phyloP scores from a whole-genome alignment of 2,329 filamentous ascomycete species.

The Setomelanomma holmii region DNA sequence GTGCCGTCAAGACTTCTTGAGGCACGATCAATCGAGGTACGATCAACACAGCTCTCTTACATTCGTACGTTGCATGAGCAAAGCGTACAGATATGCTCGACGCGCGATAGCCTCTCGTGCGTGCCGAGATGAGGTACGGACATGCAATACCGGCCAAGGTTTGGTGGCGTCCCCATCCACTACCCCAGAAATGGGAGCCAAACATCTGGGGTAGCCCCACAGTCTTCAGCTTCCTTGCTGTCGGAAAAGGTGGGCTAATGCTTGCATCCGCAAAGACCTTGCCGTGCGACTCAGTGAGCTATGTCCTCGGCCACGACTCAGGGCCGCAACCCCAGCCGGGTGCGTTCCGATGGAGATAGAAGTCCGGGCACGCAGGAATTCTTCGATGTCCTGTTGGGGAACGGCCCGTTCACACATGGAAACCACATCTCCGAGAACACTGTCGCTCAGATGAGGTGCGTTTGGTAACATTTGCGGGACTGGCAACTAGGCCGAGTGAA shows the following conservation, averaged over 20 bases:
- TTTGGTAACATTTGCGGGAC: background rate
- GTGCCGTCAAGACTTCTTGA: background rate
- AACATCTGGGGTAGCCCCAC: background rate
- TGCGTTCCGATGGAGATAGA: background rate
- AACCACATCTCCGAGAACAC: background rate
- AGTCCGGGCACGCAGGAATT: background rate
- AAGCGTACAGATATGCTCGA: background rate
- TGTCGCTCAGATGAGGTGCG: background rate
- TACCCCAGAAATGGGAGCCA: background rate
- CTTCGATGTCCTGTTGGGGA: background rate
- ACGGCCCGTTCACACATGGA: background rate
- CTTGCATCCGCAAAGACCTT: background rate
- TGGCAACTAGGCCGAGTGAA: background rate
- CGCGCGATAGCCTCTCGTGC: background rate
- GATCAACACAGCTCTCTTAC: background rate
- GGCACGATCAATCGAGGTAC: background rate
- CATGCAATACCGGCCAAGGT: background rate
- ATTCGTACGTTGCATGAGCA: background rate
- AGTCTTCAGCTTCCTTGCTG: background rate
- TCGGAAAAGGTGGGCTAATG: background rate
- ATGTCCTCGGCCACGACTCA: background rate
- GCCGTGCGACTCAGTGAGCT: background rate
- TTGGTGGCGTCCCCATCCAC: background rate
- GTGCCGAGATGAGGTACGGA: background rate
- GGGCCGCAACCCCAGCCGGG: background rate